These are phyloP conservation scores for Aurantiochytrium sp. DNA, from an alignment of 108 stramenopile species.

Conservation along the genomic window DNA sequence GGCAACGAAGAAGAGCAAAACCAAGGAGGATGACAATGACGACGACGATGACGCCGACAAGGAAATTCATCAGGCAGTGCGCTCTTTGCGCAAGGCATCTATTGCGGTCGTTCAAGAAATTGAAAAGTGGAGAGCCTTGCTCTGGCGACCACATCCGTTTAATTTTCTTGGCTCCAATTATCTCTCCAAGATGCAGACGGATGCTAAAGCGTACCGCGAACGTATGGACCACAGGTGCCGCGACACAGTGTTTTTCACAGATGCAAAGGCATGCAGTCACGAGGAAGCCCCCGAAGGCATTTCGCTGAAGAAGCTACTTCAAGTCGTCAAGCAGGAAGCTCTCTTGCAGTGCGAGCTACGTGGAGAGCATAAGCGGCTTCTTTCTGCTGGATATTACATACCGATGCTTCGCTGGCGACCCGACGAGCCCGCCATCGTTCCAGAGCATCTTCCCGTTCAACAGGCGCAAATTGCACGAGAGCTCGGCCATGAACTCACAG, in stretches of 20 bases:
- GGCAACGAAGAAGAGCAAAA: not conserved
- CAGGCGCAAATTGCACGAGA: too few relatives aligned
- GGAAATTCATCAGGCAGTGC: not conserved
- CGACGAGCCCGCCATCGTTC: not conserved
- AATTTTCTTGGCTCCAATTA: not conserved
- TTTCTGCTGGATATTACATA: not conserved
- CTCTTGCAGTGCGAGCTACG: not conserved
- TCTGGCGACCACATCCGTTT: not conserved
- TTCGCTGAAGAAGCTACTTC: not conserved
- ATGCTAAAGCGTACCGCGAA: not conserved
- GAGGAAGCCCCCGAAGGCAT: not conserved
- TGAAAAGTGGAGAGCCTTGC: not conserved
- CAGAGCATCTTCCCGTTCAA: too few relatives aligned
- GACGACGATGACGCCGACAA: not conserved
- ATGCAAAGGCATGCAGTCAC: not conserved
- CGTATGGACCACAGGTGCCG: not conserved
- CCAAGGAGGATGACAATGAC: too few relatives aligned
- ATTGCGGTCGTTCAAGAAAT: not conserved
- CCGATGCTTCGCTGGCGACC: slow-evolving; percentile 1
- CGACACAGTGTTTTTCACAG: not conserved
- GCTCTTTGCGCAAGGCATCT: not conserved
- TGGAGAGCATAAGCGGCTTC: not conserved
- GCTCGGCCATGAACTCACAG: too few relatives aligned
- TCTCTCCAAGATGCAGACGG: not conserved
- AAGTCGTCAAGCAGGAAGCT: not conserved